Base-by-base conservation (phyloP, 192 early-diverging fungal genomes). In the Dissophora ornata region DNA sequence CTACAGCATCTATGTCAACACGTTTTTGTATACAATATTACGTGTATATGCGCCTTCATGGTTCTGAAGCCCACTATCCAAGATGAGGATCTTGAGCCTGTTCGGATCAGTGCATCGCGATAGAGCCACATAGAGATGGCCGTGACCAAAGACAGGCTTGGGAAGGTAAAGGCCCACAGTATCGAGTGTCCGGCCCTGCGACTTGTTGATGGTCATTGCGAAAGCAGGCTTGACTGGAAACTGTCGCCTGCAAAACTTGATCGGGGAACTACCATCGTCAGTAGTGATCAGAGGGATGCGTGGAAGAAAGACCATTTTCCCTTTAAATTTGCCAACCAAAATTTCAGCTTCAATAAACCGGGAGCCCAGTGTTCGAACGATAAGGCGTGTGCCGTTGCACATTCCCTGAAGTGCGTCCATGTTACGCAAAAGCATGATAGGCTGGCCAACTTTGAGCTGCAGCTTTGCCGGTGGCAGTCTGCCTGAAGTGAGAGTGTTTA, bases 311-410 rank as follows among this genome's bases (percentile, higher is more conserved):
- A 57, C 51, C 26, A 8, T 12, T 19, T 32, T 21, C 11, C 58
- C 68, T 51, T 21, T 16, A 56, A 57, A 28, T 2, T 19, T 24
- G 5, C 62, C 67, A 15, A 49, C 61, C 34, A 56, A 19, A 9
- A 67, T 34, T 25, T 56, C n/a, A 6, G 59, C 79, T 26, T 62
- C 34, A 13, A 80, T 71, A 33, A 41, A 21, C 29, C 24, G 25
- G 3, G 2, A 16, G 26, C 22, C 32, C 19, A 69, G 59, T 41
- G 12, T 7, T 19, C 38, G 38, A 12, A 71, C 53, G 28, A 67
- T 49, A 9, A 80, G 30, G 19, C 63, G 4, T 42, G 62, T 80
- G 12, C 67, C 67, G 62, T 70, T 79, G 54, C 77, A 79, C 1
- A 71, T 47, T 18, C 68, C 63, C 1, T 46, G 10, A 5, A 11